Evolutionary conservation across 2,329 filamentous ascomycete species (phyloP).

Genomic region (Penicillium fuscoglaucum): DNA sequence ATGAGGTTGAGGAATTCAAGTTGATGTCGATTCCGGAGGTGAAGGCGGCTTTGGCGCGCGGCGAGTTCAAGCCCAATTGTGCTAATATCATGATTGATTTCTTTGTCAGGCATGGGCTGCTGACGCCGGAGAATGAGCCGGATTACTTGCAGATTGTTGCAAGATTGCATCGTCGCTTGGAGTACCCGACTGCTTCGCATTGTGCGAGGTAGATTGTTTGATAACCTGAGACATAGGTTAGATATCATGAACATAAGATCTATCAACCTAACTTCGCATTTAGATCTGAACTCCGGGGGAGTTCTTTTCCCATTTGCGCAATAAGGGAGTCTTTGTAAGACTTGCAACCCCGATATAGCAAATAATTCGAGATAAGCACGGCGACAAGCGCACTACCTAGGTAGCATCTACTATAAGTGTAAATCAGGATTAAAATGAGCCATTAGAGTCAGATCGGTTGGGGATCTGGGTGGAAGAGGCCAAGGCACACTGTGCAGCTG

Average conservation of each 20-base stretch:
- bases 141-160: conserved; percentile 73
- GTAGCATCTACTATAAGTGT: not conserved
- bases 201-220: conserved; percentile 14
- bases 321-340: not conserved
- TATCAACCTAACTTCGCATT: not conserved
- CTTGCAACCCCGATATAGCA: not conserved
- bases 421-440: not conserved
- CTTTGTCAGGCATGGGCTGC: conserved; percentile 78
- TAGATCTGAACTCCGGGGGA: too few species aligned
- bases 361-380: not conserved
- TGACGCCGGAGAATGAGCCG: conserved; percentile 76
- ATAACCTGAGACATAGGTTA: not conserved
- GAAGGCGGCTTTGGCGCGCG: conserved; percentile 64
- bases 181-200: conserved; percentile 68
- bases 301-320: not conserved
- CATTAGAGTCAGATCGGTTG: not conserved
- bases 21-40: conserved; percentile 77
- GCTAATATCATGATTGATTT: conserved; percentile 83
- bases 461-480: not conserved
- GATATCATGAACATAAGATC: not conserved
- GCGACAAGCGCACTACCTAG: not conserved
- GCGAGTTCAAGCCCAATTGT: conserved; percentile 92
- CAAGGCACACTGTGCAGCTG: not conserved
- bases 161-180: conserved; percentile 74
- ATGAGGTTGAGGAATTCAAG: conserved; percentile 83